Percentiles rank a stretch among this genome's conserved stretches.
Evolutionary conservation across 768 basidiomycete genomes (phyloP).

Genomic region (Tricholoma furcatifolium): DNA sequence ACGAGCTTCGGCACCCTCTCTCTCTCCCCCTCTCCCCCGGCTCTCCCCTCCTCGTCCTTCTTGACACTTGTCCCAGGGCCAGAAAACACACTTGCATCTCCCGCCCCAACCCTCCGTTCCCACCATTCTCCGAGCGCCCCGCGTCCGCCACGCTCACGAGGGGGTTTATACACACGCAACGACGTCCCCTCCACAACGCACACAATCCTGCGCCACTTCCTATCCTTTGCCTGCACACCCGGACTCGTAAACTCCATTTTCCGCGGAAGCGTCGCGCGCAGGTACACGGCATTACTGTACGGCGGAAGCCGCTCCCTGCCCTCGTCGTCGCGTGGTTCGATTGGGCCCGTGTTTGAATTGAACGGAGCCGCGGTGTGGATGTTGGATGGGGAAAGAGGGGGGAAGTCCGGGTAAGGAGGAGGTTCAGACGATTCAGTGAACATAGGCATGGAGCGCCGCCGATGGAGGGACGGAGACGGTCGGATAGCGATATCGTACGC

Average conservation of each 20-base stretch:
- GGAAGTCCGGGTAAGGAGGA: conserved; percentile 61
- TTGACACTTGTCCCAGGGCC: conserved; percentile 21
- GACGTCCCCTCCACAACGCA: conserved; percentile 93
- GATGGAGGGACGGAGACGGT: conserved; percentile 35
- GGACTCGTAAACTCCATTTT: conserved; percentile 92
- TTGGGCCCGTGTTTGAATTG: conserved; percentile 4
- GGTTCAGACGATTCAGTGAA: conserved; percentile 58
- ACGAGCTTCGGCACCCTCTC: conserved; percentile 8
- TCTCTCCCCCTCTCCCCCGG: conserved; percentile 20
- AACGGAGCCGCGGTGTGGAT: conserved; percentile 11
- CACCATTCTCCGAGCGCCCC: conserved; percentile 72
- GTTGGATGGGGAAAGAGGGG: conserved; percentile 6
- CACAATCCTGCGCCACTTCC: conserved; percentile 88
- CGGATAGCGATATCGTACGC: conserved; percentile 34
- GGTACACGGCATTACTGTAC: conserved; percentile 81
- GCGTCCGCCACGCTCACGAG: conserved; percentile 39
- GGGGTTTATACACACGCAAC: conserved; percentile 69
- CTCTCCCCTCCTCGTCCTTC: conserved; percentile 19
- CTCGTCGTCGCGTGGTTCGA: conserved; percentile 73
- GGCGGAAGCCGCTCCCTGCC: conserved; percentile 76
- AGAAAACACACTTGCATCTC: conserved; percentile 44
- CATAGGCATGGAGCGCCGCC: conserved; percentile 71
- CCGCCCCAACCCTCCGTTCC: conserved; percentile 75
- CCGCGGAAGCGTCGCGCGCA: conserved; percentile 78
- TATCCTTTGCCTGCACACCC: conserved; percentile 83